phyloP scores from a whole-genome alignment of 495 filamentous ascomycete genomes.

The Neurospora discreta region DNA sequence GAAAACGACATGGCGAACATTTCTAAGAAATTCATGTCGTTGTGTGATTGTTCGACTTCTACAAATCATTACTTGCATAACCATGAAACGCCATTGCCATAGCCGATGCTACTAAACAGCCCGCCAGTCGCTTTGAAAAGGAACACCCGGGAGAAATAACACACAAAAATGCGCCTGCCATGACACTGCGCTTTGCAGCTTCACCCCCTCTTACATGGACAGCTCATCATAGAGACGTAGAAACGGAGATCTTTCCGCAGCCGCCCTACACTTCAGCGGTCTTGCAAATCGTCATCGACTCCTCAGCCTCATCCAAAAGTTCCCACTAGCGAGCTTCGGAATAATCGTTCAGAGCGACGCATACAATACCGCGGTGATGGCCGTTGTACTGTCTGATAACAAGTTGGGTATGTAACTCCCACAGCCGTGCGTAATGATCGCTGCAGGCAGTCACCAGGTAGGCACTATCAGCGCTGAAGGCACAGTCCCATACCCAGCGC shows the following conservation, averaged over 20 bases:
- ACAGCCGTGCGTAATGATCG: slow-evolving; percentile 93
- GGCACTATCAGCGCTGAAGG: slow-evolving; percentile 91
- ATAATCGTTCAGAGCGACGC: slow-evolving; percentile 95
- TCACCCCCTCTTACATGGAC: background rate
- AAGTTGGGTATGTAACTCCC: slow-evolving; percentile 75
- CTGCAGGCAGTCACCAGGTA: slow-evolving; percentile 97
- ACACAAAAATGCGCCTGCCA: background rate
- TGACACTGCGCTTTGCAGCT: background rate
- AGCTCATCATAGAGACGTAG: background rate
- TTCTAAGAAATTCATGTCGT: background rate
- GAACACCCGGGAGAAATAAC: background rate
- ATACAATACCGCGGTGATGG: slow-evolving; percentile 89
- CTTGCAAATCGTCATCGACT: background rate
- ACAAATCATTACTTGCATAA: background rate
- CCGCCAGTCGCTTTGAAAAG: background rate
- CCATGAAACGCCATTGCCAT: background rate
- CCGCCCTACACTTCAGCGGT: background rate
- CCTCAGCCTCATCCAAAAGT: background rate
- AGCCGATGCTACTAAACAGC: background rate
- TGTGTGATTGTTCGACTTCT: background rate
- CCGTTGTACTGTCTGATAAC: slow-evolving; percentile 98
- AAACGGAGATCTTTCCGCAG: background rate
- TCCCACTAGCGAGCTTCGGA: slow-evolving; percentile 53
- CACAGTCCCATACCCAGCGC: slow-evolving; percentile 99
- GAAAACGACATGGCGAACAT: background rate